Conservation (phyloP, 169 alveolate genomes). For the Plasmodium vivax region DNA sequence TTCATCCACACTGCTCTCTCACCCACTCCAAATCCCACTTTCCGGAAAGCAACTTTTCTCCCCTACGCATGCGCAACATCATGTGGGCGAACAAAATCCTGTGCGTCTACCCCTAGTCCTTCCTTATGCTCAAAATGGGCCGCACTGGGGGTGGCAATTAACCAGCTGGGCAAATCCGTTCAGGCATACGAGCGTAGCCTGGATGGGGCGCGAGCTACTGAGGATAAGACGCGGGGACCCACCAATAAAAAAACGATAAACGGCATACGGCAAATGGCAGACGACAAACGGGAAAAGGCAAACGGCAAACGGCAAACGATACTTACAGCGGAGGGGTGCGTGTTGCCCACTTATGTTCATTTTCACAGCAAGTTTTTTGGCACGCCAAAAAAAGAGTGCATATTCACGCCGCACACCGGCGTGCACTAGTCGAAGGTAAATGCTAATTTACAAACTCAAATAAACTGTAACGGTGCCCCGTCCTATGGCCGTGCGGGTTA, state of each 20-base stretch:
- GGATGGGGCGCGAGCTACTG: background rate
- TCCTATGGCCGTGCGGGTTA: background rate
- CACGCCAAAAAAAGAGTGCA: background rate
- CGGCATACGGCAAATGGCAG: too few species aligned
- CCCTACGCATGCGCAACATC: background rate
- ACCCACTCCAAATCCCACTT: background rate
- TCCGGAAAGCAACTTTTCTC: background rate
- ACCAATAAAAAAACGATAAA: background rate
- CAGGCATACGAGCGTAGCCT: background rate
- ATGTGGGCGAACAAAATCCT: background rate
- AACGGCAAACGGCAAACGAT: background rate
- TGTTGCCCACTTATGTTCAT: background rate
- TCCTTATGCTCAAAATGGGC: background rate
- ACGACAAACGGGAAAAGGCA: too few species aligned
- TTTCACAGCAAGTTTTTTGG: background rate
- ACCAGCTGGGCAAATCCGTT: background rate
- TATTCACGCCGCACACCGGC: background rate
- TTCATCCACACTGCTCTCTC: background rate
- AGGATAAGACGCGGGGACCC: background rate
- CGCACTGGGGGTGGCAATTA: background rate
- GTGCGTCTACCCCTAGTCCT: background rate
- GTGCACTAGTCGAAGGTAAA: background rate
- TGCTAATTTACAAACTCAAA: background rate
- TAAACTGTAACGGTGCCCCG: background rate
- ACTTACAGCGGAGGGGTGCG: background rate